phyloP scores from a whole-genome alignment of 306 rosid genomes.

The Comarum palustre region DNA sequence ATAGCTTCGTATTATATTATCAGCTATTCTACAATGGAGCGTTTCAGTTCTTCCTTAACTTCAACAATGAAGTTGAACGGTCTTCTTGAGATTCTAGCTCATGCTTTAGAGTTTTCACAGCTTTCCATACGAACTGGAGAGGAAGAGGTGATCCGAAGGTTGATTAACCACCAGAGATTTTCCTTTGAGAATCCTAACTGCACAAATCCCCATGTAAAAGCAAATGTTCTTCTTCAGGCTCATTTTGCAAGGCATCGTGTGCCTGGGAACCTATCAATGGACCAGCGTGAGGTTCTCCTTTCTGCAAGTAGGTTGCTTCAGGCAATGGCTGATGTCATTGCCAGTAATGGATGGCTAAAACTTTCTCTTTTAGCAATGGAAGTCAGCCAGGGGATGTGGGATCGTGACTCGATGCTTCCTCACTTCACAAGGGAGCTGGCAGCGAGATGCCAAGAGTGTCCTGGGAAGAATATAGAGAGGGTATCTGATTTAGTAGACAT shows the following conservation, averaged over 20 bases:
- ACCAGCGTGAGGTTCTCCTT: constrained; percentile 83
- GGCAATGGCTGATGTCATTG: constrained; percentile 92
- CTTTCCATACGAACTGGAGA: constrained; percentile 92
- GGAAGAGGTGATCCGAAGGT: constrained; percentile 73
- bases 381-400: constrained; percentile 93
- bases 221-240: constrained; percentile 90
- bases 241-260: constrained; percentile 81
- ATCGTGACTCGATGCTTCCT: constrained; percentile 90
- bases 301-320: constrained; percentile 79
- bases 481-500: constrained; percentile 85
- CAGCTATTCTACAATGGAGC: constrained; percentile 82
- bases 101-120: constrained; percentile 82
- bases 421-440: constrained; percentile 90
- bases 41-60: constrained; percentile 78
- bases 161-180: constrained; percentile 87
- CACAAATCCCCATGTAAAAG: constrained; percentile 80
- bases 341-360: constrained; percentile 89
- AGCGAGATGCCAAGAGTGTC: constrained; percentile 66
- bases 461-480: constrained; percentile 66
- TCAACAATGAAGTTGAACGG: constrained; percentile 90
- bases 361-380: constrained; percentile 89
- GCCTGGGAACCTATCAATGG: constrained; percentile 75
- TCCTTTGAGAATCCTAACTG: constrained; percentile 75
- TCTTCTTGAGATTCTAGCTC: constrained; percentile 72
- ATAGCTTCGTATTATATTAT: constrained; percentile 86